Evolutionary conservation across 257 asterid genomes (phyloP).

Genomic region (Ehretia macrophylla): DNA sequence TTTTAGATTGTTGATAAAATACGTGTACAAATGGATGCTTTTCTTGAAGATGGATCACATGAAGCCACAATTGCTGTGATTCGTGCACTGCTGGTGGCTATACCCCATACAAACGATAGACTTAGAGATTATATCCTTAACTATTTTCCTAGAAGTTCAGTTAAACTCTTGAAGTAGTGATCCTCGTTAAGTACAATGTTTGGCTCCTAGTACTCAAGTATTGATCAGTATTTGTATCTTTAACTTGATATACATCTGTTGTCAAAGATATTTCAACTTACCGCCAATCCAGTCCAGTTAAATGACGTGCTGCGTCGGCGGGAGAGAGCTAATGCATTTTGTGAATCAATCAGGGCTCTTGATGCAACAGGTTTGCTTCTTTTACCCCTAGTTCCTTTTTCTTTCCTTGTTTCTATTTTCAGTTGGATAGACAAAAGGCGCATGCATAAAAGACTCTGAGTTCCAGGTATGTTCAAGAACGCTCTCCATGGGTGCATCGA

Average conservation of each 20-base stretch:
- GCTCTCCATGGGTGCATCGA: too few relatives aligned
- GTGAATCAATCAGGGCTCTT: slow-evolving; percentile 98
- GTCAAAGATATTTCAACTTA: slow-evolving; percentile 85
- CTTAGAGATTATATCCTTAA: slow-evolving; percentile 97
- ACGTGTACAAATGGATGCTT: slow-evolving; percentile 97
- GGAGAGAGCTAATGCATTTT: slow-evolving; percentile 85
- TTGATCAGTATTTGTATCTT: slow-evolving; percentile 6
- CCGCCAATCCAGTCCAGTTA: slow-evolving; percentile 65
- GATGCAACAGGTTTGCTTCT: slow-evolving; percentile 82
- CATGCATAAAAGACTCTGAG: too few relatives aligned
- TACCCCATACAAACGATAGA: slow-evolving; percentile 78
- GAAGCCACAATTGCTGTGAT: slow-evolving; percentile 93
- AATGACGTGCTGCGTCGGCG: slow-evolving; percentile 62
- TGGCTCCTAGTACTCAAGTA: not conserved
- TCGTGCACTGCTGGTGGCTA: slow-evolving; percentile 85
- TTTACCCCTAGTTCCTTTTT: too few relatives aligned
- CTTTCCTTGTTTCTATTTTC: too few relatives aligned
- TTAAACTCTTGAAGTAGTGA: not conserved
- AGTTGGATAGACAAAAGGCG: too few relatives aligned
- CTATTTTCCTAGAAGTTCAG: slow-evolving; percentile 5
- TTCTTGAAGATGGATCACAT: slow-evolving; percentile 97
- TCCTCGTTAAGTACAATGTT: too few relatives aligned
- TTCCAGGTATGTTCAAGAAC: too few relatives aligned
- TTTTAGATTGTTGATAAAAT: slow-evolving; percentile 91
- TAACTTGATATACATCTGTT: slow-evolving; percentile 66